A percentile compares a stretch with the other conserved stretches of the same genome.
Evolutionary conservation across 2,329 filamentous ascomycete species (phyloP).

Genomic region (Verticillium alfalfae): DNA sequence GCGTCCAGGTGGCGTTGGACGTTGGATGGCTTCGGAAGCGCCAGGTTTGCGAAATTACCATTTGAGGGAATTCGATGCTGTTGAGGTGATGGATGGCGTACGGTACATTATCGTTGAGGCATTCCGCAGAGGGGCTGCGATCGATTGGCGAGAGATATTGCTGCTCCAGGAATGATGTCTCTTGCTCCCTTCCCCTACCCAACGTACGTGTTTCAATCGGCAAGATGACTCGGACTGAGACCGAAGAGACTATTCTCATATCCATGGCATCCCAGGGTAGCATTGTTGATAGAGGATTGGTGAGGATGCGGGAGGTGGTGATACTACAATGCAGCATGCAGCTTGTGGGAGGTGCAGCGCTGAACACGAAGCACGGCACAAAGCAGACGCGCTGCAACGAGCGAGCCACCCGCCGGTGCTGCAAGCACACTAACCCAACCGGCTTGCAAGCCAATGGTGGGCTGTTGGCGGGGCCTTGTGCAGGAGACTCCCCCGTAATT

Average conservation of each 20-base stretch:
- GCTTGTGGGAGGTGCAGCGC: too few species aligned
- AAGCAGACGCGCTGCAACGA: too few species aligned
- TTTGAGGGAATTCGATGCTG: neutral
- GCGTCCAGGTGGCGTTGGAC: neutral
- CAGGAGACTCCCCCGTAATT: neutral
- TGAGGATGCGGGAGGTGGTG: too few species aligned
- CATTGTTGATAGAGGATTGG: too few species aligned
- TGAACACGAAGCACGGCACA: too few species aligned
- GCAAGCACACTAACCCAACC: too few species aligned
- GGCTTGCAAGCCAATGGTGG: neutral
- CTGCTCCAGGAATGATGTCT: neutral
- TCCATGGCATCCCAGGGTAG: too few species aligned
- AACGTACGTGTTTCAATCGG: neutral
- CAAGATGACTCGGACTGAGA: too few species aligned
- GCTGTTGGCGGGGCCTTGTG: neutral
- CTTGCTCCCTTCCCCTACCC: neutral
- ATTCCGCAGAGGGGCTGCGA: neutral
- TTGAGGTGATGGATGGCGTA: neutral
- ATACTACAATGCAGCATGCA: too few species aligned
- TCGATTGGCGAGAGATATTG: neutral
- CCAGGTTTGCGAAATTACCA: neutral
- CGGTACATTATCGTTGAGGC: neutral
- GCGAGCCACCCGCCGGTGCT: too few species aligned
- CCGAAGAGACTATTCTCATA: too few species aligned
- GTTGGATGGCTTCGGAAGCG: neutral